Evolutionary conservation across 169 alveolate species (phyloP).

Genomic region (Eimeria sp.): DNA sequence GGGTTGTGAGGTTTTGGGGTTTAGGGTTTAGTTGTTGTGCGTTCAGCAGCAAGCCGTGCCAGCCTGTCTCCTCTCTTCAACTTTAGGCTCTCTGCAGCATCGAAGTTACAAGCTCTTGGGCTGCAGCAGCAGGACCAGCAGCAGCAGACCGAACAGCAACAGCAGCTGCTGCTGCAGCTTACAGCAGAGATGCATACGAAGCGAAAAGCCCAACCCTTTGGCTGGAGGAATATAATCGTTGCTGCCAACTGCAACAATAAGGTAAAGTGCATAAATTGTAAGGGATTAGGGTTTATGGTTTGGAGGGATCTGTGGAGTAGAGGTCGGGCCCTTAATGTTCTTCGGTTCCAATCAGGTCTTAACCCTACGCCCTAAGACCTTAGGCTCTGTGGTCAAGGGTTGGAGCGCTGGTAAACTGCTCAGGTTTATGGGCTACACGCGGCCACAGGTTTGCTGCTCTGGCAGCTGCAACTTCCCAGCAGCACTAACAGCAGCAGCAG

Average conservation of each 20-base stretch:
- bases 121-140: slow-evolving; percentile 1
- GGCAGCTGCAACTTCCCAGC: slow-evolving; percentile 65
- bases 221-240: slow-evolving; percentile 5
- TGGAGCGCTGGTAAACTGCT: neutral
- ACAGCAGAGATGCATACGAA: slow-evolving; percentile 2
- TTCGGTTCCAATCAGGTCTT: neutral
- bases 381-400: neutral
- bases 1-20: neutral
- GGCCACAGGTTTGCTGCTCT: slow-evolving; percentile 65
- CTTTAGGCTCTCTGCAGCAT: neutral
- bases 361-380: neutral
- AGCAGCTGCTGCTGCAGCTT: neutral
- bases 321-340: neutral
- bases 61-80: neutral
- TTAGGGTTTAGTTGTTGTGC: neutral
- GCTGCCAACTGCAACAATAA: slow-evolving; percentile 33
- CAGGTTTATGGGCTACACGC: slow-evolving; percentile 78
- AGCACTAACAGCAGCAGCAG: slow-evolving; percentile 3
- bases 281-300: neutral
- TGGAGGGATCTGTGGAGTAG: neutral
- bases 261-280: neutral
- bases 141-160: too few species aligned
- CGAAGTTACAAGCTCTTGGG: neutral
- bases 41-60: slow-evolving; percentile 6
- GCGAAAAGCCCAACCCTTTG: slow-evolving; percentile 25